Base-by-base conservation (phyloP, 208 protist species). In the Trypanosoma rangeli region DNA sequence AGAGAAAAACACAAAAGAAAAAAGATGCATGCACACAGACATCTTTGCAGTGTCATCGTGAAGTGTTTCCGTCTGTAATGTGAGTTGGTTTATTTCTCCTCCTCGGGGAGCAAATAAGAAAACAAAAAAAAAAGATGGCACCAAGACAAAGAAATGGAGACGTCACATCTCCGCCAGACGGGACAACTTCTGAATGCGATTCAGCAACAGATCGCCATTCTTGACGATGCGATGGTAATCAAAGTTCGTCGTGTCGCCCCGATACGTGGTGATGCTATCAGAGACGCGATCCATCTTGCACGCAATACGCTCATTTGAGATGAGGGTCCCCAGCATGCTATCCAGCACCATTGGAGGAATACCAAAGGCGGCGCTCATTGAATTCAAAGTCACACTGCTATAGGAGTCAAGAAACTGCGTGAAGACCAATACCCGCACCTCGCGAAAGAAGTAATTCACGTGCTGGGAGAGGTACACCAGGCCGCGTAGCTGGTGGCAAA, bases 341-440 rank as follows among this genome's bases (percentile, higher is more conserved):
- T 97, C 86, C 53, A 98, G 73, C 42, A 94, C 84, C 28, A 81
- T 60, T 9, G 91, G 76, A 5, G 83, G 85, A 70, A 99, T 95
- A 56, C 97, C 95, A 83, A 99, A 99, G 31, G 94, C 79, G 15
- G 74, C 66, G 18, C 98, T 93, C 97, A 99, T 99, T 37, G 92
- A 97, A 31, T 90, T 73, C 24, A 99, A 75, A 33, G 92, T 97
- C 12, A 99, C 97, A 73, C 93, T 98, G 73, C 94, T 94, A 86
- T 99, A 99, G 9, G 96, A 98, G 73, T 99, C 95, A n/a, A 99
- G 90, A 74, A 98, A 99, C 90, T 99, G 99, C 49, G 82, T 94
- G 73, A 99, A 99, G 37, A 98, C 95, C 12, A 96, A 69, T 42
- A 99, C 91, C 44, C 98, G 92, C 73, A 99, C 89, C 79, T 99